These are phyloP conservation scores for Pseudogymnoascus destructans DNA, from an alignment of 2,329 filamentous ascomycete species.

Conservation along the genomic window DNA sequence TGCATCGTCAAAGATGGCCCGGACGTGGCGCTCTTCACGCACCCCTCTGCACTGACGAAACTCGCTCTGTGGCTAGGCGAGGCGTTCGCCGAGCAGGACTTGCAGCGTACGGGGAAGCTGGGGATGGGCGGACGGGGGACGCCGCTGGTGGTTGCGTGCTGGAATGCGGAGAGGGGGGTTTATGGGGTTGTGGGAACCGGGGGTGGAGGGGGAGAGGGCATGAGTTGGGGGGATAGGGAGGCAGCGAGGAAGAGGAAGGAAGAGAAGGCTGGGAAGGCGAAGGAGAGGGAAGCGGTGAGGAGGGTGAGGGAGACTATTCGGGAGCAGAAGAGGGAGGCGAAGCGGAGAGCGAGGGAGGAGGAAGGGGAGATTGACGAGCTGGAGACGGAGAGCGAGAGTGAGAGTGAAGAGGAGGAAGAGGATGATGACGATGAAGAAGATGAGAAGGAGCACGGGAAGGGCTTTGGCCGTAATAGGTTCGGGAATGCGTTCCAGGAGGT, in stretches of 20 bases:
- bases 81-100: conserved; percentile 79
- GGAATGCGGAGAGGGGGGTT: conserved; percentile 75
- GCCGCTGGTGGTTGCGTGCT: conserved; percentile 77
- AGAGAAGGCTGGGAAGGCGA: conserved; percentile 49
- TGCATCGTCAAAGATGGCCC: conserved; percentile 92
- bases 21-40: conserved; percentile 80
- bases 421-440: conserved; percentile 42
- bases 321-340: conserved; percentile 49
- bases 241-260: conserved; percentile 49
- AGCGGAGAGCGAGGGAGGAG: conserved; percentile 34
- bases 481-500: conserved; percentile 94
- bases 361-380: conserved; percentile 39
- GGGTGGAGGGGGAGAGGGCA: conserved; percentile 61
- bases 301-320: conserved; percentile 43
- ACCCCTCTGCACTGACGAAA: conserved; percentile 85
- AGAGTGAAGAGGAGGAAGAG: conserved; percentile 33
- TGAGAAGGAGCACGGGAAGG: conserved; percentile 41
- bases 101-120: conserved; percentile 56
- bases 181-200: conserved; percentile 92
- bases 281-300: conserved; percentile 45
- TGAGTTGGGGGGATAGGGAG: conserved; percentile 54
- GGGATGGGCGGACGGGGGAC: conserved; percentile 59
- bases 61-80: conserved; percentile 90
- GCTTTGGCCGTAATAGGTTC: conserved; percentile 75
- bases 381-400: conserved; percentile 38